These are phyloP conservation scores for Limnanthes douglasii DNA, from an alignment of 345 rosid species.

Conservation along the genomic window DNA sequence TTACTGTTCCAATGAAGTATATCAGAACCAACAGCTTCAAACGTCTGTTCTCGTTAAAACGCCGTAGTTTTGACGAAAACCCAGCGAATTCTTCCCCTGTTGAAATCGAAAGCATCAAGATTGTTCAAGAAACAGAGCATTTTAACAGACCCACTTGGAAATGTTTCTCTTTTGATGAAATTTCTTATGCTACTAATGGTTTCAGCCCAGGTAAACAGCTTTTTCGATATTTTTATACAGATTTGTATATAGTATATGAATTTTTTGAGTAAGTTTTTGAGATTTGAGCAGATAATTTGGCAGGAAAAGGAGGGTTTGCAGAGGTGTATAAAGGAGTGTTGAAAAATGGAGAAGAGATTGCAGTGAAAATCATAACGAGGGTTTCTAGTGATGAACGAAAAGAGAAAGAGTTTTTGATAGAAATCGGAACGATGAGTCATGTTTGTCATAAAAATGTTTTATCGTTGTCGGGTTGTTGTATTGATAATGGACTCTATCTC, in stretches of 20 bases:
- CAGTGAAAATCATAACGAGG: conserved; percentile 73
- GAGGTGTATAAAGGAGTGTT: conserved; percentile 70
- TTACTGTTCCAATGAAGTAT: conserved; percentile 91
- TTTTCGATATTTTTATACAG: not conserved
- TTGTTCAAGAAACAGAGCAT: conserved; percentile 18
- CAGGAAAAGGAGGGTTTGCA: conserved; percentile 89
- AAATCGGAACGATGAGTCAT: conserved; percentile 92
- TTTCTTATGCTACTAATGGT: conserved; percentile 52
- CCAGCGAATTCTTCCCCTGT: conserved; percentile 14
- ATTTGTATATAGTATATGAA: not conserved
- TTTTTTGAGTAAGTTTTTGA: conserved; percentile 1
- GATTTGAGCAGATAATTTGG: conserved; percentile 39
- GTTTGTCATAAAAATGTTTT: conserved; percentile 70
- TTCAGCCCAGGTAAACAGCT: conserved; percentile 44
- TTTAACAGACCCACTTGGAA: conserved; percentile 65
- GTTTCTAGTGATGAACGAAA: conserved; percentile 67
- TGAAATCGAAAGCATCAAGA: conserved; percentile 9
- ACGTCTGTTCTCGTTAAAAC: conserved; percentile 60
- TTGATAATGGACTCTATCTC: conserved; percentile 82
- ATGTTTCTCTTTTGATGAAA: conserved; percentile 85
- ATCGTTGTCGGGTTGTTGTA: conserved; percentile 75
- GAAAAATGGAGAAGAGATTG: conserved; percentile 44
- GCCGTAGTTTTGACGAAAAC: conserved; percentile 41
- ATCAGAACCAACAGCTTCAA: conserved; percentile 68
- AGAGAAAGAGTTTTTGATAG: conserved; percentile 80